Evolutionary conservation across 1,284 basidiomycete species (phyloP).

Genomic region (Megacollybia platyphylla): DNA sequence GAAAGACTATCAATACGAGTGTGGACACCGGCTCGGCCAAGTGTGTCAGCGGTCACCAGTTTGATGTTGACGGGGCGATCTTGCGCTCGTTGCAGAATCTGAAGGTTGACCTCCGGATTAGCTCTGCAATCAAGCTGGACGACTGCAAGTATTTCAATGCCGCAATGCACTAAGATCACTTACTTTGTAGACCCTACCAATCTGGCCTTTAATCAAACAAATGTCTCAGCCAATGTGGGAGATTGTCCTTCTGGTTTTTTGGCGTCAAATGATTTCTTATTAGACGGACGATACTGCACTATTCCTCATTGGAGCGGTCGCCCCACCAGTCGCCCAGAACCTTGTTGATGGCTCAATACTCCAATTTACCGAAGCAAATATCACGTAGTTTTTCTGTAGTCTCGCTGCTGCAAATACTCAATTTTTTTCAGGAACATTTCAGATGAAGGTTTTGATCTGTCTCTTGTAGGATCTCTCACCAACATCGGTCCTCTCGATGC

Average conservation of each 20-base stretch:
- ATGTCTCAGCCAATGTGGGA: constrained; percentile 45
- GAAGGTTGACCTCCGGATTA: constrained; percentile 37
- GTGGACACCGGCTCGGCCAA: constrained; percentile 40
- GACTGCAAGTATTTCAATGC: constrained; percentile 30
- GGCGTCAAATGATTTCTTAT: background rate
- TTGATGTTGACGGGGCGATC: constrained; percentile 48
- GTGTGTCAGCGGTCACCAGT: constrained; percentile 52
- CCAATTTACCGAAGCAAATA: constrained; percentile 46
- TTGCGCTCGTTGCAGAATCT: constrained; percentile 50
- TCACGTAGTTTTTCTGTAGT: constrained; percentile 31
- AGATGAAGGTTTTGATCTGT: constrained; percentile 48
- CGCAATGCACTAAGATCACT: background rate
- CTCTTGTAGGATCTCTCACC: constrained; percentile 45
- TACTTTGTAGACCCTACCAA: constrained; percentile 33
- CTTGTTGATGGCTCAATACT: constrained; percentile 51
- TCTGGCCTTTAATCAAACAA: constrained; percentile 50
- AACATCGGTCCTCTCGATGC: constrained; percentile 57
- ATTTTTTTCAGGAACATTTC: constrained; percentile 29
- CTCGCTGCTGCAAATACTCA: constrained; percentile 6
- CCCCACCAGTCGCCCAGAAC: constrained; percentile 53
- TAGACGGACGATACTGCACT: constrained; percentile 54
- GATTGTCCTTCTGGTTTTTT: background rate
- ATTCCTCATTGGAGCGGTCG: constrained; percentile 59
- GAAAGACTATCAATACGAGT: constrained; percentile 29
- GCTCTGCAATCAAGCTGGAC: constrained; percentile 40